Evolutionary conservation across 192 early-diverging fungal genomes (phyloP), one percentile per base, ranked within the genome.

Genomic region (Spizellomyces punctatus): DNA sequence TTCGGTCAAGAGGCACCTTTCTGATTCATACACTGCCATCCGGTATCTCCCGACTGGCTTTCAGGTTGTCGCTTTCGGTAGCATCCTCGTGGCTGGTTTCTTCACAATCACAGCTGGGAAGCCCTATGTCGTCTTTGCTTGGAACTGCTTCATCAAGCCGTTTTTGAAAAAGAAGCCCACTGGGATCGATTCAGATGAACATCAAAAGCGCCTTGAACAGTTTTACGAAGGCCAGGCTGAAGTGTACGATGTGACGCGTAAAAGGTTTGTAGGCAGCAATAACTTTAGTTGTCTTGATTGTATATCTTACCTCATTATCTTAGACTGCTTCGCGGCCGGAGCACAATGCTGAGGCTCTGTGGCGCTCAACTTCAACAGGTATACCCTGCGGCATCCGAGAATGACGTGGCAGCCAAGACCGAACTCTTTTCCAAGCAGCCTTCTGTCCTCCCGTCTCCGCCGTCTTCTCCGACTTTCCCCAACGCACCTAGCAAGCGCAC

Each of bases 171-270:
- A 58, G 49, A 81, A 78, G 77, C 82, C 88, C 21, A 67, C 86
- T 58, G 85, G 89, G 12, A 72, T 84, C 44, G 86, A 90, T 60
- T 84, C 85, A 8, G 73, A 82, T 44, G 86, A 86, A 46, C 88
- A 91, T 60, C 91, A 93, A 65, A 80, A 79, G 43, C 87, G 92
- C 12, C 77, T 95, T 22, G 91, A 95, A 76, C 78, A 82, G 41
- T 95, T 95, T 75, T 95, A 95, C 75, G 81, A 88, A 71, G 88
- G 89, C 63, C 92, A 93, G 66, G 92, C 93, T 9, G 83, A 87
- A 12, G 85, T 93, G 8, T 95, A 92, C 69, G 93, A 95, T 67
- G 84, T 85, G 1, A 92, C 93, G 19, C 89, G 93, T 36, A 71
- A 80, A 12, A 69, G 87, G 50, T 76, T 95, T 54, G 78, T 95